Conservation (phyloP, 805 yeast genomes). For the Zygosaccharomyces rouxii region DNA sequence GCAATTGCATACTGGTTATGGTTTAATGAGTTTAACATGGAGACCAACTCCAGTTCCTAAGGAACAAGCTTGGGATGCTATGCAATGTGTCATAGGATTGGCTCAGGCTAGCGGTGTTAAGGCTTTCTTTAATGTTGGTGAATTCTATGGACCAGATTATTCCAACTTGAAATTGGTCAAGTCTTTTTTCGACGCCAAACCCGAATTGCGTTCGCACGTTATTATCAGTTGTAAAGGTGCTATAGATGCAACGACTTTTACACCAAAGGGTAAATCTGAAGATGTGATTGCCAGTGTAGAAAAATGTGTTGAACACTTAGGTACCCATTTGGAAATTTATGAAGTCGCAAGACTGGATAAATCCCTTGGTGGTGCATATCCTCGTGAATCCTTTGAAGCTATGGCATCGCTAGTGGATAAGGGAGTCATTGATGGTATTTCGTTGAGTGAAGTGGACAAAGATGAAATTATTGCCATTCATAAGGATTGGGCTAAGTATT, state of each 20-base stretch:
- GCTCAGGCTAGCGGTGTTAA: constrained; percentile 33
- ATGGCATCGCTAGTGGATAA: constrained; percentile 55
- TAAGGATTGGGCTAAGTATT: constrained; percentile 44
- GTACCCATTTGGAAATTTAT: constrained; percentile 54
- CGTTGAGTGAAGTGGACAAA: constrained; percentile 69
- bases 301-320: constrained; percentile 37
- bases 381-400: constrained; percentile 53
- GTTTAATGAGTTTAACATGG: constrained; percentile 82
- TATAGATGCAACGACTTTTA: constrained; percentile 33
- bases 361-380: constrained; percentile 28
- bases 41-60: constrained; percentile 51
- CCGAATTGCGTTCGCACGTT: constrained; percentile 53
- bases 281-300: constrained; percentile 47
- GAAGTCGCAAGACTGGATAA: constrained; percentile 71
- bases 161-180: constrained; percentile 54
- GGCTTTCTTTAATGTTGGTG: constrained; percentile 68
- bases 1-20: constrained; percentile 49
- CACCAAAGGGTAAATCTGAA: constrained; percentile 50
- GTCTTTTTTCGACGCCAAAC: constrained; percentile 42
- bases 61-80: constrained; percentile 48
- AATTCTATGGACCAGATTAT: constrained; percentile 61
- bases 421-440: constrained; percentile 65
- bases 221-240: constrained; percentile 70
- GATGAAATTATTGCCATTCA: constrained; percentile 57
- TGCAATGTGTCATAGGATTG: constrained; percentile 47